Percentiles rank a stretch among this genome's conserved stretches.
Evolutionary conservation across 1,139 yeast species (phyloP).

Genomic region (Scheffersomyces insectosa): DNA sequence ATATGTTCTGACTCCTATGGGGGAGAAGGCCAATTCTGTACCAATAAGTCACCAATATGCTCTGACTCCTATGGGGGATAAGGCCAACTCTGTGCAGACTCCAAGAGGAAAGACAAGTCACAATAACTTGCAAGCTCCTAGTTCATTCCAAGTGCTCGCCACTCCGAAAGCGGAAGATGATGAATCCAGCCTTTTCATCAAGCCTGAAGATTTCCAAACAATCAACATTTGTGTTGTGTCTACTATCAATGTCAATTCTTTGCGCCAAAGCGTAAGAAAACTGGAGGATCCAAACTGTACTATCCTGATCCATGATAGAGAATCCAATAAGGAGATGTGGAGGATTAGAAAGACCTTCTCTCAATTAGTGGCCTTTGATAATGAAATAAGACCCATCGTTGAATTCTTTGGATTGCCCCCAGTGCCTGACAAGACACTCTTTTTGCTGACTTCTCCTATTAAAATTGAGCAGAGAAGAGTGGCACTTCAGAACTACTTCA

Average conservation of each 20-base stretch:
- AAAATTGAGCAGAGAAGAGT: slow-evolving; percentile 64
- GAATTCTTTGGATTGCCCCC: slow-evolving; percentile 64
- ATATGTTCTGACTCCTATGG: too few species aligned
- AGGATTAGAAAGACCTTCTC: slow-evolving; percentile 60
- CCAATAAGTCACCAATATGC: too few species aligned
- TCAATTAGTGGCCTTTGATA: slow-evolving; percentile 58
- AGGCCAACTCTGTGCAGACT: too few species aligned
- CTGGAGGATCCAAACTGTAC: slow-evolving; percentile 62
- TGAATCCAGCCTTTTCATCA: slow-evolving; percentile 48
- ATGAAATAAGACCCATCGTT: slow-evolving; percentile 53
- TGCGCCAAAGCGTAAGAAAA: slow-evolving; percentile 28
- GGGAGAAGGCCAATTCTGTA: not conserved
- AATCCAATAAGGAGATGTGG: slow-evolving; percentile 68
- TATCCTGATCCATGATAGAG: slow-evolving; percentile 60
- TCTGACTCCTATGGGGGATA: too few species aligned
- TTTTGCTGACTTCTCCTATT: slow-evolving; percentile 59
- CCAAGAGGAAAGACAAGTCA: slow-evolving; percentile 18
- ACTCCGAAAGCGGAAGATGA: slow-evolving; percentile 25
- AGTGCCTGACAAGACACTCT: slow-evolving; percentile 56
- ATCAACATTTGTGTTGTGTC: slow-evolving; percentile 60
- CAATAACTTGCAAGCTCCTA: slow-evolving; percentile 25
- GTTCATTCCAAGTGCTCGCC: not conserved
- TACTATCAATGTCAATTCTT: slow-evolving; percentile 48
- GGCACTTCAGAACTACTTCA: slow-evolving; percentile 61
- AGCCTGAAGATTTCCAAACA: slow-evolving; percentile 67